phyloP scores from a whole-genome alignment of 225 moss, liverwort and hornwort genomes.

The Physcomitrium patens region DNA sequence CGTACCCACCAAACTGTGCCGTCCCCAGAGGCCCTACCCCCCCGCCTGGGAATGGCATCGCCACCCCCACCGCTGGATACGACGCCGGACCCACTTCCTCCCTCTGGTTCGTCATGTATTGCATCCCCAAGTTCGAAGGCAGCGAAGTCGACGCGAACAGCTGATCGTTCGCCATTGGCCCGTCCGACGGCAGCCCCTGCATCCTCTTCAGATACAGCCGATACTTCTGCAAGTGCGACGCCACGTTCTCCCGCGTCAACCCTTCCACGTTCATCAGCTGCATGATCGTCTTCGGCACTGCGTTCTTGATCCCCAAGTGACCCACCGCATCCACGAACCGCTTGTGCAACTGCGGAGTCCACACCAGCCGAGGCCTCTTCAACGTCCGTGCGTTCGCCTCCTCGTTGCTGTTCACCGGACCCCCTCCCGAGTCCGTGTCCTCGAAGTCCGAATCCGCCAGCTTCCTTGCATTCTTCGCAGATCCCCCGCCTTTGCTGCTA shows the following conservation, averaged over 20 bases:
- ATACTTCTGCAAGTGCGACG: slow-evolving; percentile 84
- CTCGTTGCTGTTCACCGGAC: slow-evolving; percentile 54
- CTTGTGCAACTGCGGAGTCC: slow-evolving; percentile 89
- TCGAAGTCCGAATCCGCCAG: slow-evolving; percentile 65
- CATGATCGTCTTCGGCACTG: slow-evolving; percentile 90
- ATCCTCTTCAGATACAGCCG: slow-evolving; percentile 83
- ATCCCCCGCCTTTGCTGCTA: slow-evolving; percentile 51
- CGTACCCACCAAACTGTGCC: too few relatives aligned
- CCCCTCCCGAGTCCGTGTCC: slow-evolving; percentile 71
- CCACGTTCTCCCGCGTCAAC: slow-evolving; percentile 82
- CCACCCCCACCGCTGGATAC: too few relatives aligned
- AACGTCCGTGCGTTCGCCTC: slow-evolving; percentile 56
- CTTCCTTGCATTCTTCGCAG: slow-evolving; percentile 59
- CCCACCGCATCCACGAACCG: slow-evolving; percentile 88
- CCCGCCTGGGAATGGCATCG: too few relatives aligned
- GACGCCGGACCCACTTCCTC: too few relatives aligned
- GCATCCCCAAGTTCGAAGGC: slow-evolving; percentile 26
- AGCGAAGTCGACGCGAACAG: slow-evolving; percentile 46
- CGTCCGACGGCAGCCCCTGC: slow-evolving; percentile 61
- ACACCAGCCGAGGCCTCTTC: slow-evolving; percentile 77
- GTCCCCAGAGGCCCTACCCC: too few relatives aligned
- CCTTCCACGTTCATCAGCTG: slow-evolving; percentile 95
- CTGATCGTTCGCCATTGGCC: slow-evolving; percentile 44
- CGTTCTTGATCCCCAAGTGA: slow-evolving; percentile 86
- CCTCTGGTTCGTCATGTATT: too few relatives aligned